These are phyloP conservation scores for Vitellaria paradoxa DNA, from an alignment of 179 eudicot genomes.

Conservation along the genomic window DNA sequence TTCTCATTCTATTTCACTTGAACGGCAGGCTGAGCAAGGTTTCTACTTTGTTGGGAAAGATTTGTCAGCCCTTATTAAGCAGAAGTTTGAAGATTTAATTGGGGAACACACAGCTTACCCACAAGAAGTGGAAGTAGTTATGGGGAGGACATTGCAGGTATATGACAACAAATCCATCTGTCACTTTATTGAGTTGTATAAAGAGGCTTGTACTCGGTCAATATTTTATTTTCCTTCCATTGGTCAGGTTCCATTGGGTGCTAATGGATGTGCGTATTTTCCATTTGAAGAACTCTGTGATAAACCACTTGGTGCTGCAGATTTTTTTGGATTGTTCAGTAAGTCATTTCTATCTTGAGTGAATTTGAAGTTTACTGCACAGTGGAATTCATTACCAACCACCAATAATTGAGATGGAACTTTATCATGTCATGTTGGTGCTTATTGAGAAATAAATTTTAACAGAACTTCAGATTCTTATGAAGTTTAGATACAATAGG, in stretches of 20 bases:
- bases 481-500: background rate
- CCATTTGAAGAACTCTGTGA: constrained; percentile 90
- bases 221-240: background rate
- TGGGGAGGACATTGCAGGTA: constrained; percentile 92
- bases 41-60: constrained; percentile 74
- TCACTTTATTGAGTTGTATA: background rate
- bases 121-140: constrained; percentile 89
- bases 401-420: background rate
- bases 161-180: background rate
- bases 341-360: constrained; percentile 33
- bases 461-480: background rate
- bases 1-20: constrained; percentile 1
- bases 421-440: background rate
- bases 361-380: background rate
- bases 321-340: constrained; percentile 90
- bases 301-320: constrained; percentile 96
- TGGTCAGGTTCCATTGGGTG: constrained; percentile 77
- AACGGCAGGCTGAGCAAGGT: constrained; percentile 68
- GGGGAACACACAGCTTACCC: constrained; percentile 53
- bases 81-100: constrained; percentile 57
- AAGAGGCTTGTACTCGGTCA: constrained; percentile 11
- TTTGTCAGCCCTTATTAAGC: constrained; percentile 52
- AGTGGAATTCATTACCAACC: background rate
- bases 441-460: background rate
- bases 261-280: constrained; percentile 91